phyloP scores from a whole-genome alignment of 345 rosid genomes.

The Erodium maritimum region DNA sequence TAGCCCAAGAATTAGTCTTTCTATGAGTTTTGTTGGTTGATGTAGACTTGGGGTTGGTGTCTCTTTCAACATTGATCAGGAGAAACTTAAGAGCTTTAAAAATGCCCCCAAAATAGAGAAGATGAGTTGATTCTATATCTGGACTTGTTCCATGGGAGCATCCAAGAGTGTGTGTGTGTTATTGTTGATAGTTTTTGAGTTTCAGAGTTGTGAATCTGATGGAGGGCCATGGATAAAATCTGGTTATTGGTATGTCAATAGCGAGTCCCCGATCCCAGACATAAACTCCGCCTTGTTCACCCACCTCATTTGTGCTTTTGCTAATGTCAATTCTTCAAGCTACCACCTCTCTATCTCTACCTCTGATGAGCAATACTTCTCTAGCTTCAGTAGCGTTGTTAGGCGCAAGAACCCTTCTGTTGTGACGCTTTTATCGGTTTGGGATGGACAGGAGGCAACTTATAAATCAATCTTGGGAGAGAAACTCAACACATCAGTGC shows the following conservation, averaged over 20 bases:
- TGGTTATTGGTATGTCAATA: constrained; percentile 16
- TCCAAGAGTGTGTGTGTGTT: neutral
- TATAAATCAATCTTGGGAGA: constrained; percentile 2
- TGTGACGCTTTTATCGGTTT: constrained; percentile 18
- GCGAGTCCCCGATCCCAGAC: constrained; percentile 7
- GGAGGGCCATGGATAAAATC: constrained; percentile 20
- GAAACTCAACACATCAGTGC: neutral
- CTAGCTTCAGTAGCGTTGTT: constrained; percentile 18
- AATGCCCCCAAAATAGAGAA: no score
- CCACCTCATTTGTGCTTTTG: constrained; percentile 24
- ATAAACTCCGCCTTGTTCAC: constrained; percentile 22
- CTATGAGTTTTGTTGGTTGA: neutral
- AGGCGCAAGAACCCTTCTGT: constrained; percentile 19
- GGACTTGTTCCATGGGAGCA: neutral
- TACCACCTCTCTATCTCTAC: constrained; percentile 14
- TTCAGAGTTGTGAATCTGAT: constrained; percentile 2
- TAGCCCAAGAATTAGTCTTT: neutral
- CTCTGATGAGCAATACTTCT: constrained; percentile 9
- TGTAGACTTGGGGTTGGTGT: no score
- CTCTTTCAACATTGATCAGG: no score
- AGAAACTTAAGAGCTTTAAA: no score
- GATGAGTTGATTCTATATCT: no score
- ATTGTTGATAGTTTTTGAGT: neutral
- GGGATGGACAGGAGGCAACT: constrained; percentile 13
- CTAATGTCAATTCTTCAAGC: constrained; percentile 14